Evolutionary conservation across 768 basidiomycete species (phyloP), one percentile per base, ranked within the genome.

Genomic region (Panaeolus cyanescens): DNA sequence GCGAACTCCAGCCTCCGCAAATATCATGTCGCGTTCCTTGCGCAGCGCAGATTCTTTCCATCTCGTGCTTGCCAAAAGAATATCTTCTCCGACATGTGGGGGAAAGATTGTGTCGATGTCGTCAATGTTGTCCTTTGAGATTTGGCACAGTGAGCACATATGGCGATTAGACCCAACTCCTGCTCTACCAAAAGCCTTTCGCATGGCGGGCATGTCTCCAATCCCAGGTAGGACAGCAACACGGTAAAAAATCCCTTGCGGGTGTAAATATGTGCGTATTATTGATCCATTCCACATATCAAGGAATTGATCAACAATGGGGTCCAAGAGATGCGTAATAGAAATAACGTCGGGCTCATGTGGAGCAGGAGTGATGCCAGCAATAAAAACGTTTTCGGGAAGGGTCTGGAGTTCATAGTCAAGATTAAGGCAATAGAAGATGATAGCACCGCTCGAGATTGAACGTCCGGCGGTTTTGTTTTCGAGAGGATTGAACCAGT

Each of bases 401-500:
- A 57, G 58, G 25, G 58, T 50, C 12, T 53, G 65, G 8, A 66
- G 9, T 28, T 66, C 58, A 28, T 54, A 9, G 17, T 62, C 62
- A 0, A 66, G 55, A 28, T 66, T 66, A 5, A 66, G 55, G 32
- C 65, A 66, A 42, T 59, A 63, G 25, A 66, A 20, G 22, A 63
- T 59, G 30, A 66, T 66, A 5, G 60, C 62, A 3, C 65, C 65
- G 22, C 59, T 63, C 1, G 65, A 66, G 2, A 54, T 59, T 0
- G 37, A 7, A 28, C 68, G 70, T n/a, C 70, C 71, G 12, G 67
- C 59, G 42, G 66, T 68, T 57, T 72, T 71, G 60, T 72, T 72
- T 32, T 62, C 62, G 32, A 69, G 64, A 8, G 72, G 72, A 37
- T 73, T 73, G 56, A 69, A 73, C 72, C 71, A 72, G 42, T 72